A percentile compares a stretch with the other conserved stretches of the same genome.
These are phyloP conservation scores for Hippophae rhamnoides DNA, from an alignment of 306 rosid species.

Conservation along the genomic window DNA sequence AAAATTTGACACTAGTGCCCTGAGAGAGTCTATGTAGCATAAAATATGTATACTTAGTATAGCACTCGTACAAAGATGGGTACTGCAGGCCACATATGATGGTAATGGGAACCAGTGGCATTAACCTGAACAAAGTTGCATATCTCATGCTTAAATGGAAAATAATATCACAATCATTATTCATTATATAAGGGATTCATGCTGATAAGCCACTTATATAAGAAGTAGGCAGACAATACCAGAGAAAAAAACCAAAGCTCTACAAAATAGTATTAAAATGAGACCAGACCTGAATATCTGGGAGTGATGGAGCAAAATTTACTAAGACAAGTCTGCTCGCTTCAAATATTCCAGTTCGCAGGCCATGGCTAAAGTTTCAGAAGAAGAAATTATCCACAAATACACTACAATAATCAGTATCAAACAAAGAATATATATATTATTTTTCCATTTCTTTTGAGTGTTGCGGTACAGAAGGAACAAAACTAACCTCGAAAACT, in stretches of 20 bases:
- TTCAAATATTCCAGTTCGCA: conserved; percentile 98
- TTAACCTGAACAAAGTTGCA: too few relatives aligned
- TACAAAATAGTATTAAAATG: too few relatives aligned
- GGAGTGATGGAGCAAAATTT: conserved; percentile 85
- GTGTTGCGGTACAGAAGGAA: conserved; percentile 8
- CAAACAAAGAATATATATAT: not conserved
- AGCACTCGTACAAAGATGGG: too few relatives aligned
- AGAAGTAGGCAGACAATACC: not conserved
- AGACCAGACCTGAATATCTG: conserved; percentile 73
- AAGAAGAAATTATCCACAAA: conserved; percentile 29
- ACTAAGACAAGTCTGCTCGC: conserved; percentile 78
- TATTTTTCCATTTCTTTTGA: not conserved
- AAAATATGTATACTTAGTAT: too few relatives aligned
- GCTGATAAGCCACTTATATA: not conserved
- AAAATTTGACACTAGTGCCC: too few relatives aligned
- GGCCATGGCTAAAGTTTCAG: conserved; percentile 74
- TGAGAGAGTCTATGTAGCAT: too few relatives aligned
- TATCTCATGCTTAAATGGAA: conserved; percentile 1
- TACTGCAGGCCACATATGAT: too few relatives aligned
- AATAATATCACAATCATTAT: not conserved
- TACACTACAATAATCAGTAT: conserved; percentile 3
- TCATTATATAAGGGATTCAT: not conserved
- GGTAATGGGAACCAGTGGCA: too few relatives aligned
- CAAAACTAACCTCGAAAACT: conserved; percentile 78
- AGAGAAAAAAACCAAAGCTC: too few relatives aligned